Evolutionary conservation across 306 rosid species (phyloP).

Genomic region (Ormosia semicastrata): DNA sequence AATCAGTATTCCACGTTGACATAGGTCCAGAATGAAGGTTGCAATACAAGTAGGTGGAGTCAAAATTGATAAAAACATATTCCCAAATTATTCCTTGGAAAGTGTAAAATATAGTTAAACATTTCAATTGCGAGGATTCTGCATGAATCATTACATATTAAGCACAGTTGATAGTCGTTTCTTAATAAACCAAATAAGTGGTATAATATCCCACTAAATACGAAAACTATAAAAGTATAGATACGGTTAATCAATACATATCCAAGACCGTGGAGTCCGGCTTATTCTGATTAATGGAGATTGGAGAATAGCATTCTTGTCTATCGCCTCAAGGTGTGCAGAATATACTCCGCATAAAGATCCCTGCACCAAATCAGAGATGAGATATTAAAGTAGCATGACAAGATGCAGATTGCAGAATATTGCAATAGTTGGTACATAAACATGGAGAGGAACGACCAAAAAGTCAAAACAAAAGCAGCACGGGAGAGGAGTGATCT

Average conservation of each 20-base stretch:
- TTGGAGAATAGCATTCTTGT: slow-evolving; percentile 13
- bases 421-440: background rate
- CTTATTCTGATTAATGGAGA: slow-evolving; percentile 41
- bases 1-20: background rate
- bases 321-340: slow-evolving; percentile 86
- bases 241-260: background rate
- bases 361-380: slow-evolving; percentile 68
- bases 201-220: background rate
- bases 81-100: slow-evolving; percentile 7
- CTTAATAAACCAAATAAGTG: slow-evolving; percentile 13
- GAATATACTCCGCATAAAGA: slow-evolving; percentile 87
- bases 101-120: background rate
- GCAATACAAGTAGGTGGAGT: background rate
- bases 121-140: background rate
- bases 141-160: slow-evolving; percentile 6
- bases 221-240: background rate
- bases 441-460: background rate
- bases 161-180: background rate
- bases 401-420: background rate
- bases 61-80: background rate
- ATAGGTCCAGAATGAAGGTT: background rate
- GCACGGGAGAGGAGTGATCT: background rate
- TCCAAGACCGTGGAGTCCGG: slow-evolving; percentile 21
- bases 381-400: slow-evolving; percentile 25
- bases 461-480: background rate